Evolutionary conservation across 768 basidiomycete genomes (phyloP).

Genomic region (Hygrocybe coccinea): DNA sequence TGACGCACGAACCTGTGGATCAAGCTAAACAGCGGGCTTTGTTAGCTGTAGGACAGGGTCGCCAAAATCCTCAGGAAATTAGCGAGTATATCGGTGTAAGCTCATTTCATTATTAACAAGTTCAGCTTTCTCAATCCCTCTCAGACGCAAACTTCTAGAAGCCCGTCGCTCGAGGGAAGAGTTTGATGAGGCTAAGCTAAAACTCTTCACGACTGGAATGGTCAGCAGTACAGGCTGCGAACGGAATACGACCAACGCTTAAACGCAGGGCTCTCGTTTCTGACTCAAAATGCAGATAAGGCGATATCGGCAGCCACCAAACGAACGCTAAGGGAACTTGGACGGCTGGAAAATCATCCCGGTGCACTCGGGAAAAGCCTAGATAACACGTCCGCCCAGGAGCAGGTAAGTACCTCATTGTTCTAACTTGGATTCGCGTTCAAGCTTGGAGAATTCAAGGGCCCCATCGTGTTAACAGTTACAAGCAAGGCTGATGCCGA

Average conservation of each 20-base stretch:
- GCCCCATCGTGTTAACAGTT: neutral
- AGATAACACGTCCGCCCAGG: neutral
- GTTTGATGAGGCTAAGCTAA: neutral
- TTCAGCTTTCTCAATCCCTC: neutral
- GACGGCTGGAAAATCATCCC: neutral
- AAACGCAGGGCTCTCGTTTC: neutral
- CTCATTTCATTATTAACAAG: neutral
- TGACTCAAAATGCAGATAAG: neutral
- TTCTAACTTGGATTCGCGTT: neutral
- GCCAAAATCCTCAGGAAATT: neutral
- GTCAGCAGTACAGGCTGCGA: neutral
- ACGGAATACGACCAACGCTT: neutral
- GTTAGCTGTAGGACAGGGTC: neutral
- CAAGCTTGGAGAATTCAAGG: neutral
- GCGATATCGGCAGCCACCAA: neutral
- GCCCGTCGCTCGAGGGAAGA: neutral
- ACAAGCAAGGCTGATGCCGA: neutral
- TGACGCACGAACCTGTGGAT: neutral
- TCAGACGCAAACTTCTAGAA: neutral
- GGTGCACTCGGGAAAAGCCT: no score
- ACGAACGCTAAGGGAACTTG: neutral
- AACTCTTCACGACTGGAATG: neutral
- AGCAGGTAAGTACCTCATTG: neutral
- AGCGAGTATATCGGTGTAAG: neutral
- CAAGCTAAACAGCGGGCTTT: neutral